A percentile compares a stretch with the other conserved stretches of the same genome.
phyloP scores from a whole-genome alignment of 2,329 filamentous ascomycete species.

The Aureobasidium subglaciale region DNA sequence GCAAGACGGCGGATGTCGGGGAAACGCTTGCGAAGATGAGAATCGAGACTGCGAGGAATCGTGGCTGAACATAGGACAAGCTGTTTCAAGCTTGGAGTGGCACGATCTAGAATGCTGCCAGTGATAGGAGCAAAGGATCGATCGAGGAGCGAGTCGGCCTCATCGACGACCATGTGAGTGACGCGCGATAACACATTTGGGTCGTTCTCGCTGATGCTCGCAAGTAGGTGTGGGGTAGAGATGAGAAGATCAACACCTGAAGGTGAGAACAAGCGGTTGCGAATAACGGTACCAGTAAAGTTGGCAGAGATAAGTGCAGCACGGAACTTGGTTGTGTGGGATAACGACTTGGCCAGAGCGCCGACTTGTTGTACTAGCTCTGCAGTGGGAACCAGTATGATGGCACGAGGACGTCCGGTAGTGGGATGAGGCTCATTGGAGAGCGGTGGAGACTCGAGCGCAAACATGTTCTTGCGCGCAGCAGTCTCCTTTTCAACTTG shows the following conservation, averaged over 20 bases:
- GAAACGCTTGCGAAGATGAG: slow-evolving; percentile 71
- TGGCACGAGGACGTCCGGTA: slow-evolving; percentile 69
- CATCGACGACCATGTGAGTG: slow-evolving; percentile 81
- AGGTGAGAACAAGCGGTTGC: slow-evolving; percentile 73
- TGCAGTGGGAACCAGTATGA: slow-evolving; percentile 85
- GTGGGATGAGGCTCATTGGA: slow-evolving; percentile 62
- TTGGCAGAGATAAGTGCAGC: slow-evolving; percentile 74
- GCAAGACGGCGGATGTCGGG: slow-evolving; percentile 79
- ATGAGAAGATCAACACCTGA: slow-evolving; percentile 79
- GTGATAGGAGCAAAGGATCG: slow-evolving; percentile 84
- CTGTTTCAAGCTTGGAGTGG: slow-evolving; percentile 73
- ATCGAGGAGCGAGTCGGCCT: slow-evolving; percentile 93
- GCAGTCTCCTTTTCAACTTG: slow-evolving; percentile 30
- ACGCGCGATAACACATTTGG: slow-evolving; percentile 92
- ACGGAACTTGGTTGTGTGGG: slow-evolving; percentile 81
- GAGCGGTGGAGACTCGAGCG: slow-evolving; percentile 51
- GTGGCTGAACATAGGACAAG: slow-evolving; percentile 92
- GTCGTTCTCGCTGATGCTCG: slow-evolving; percentile 80
- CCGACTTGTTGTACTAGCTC: slow-evolving; percentile 89
- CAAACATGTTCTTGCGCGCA: slow-evolving; percentile 49
- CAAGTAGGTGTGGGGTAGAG: slow-evolving; percentile 80
- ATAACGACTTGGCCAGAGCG: slow-evolving; percentile 69
- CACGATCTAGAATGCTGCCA: slow-evolving; percentile 71
- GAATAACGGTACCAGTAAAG: slow-evolving; percentile 69
- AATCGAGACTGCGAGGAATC: slow-evolving; percentile 83